Evolutionary conservation across 1,139 yeast genomes (phyloP).

Genomic region (Hanseniaspora uvarum): DNA sequence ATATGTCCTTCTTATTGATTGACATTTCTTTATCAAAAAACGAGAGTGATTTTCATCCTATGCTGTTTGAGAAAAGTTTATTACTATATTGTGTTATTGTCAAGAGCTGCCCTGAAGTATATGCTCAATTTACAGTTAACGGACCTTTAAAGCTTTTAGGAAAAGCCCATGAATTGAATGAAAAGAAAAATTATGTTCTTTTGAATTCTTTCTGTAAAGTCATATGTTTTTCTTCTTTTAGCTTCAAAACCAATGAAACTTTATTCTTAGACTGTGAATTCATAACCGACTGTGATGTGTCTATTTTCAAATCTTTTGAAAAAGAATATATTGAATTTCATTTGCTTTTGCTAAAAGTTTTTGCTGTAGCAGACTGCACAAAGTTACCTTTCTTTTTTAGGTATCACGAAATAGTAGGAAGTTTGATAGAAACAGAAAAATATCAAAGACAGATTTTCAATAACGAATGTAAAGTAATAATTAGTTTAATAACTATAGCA

Average conservation of each 20-base stretch:
- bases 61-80: not conserved
- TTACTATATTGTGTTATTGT: not conserved
- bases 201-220: constrained; percentile 8
- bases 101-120: not conserved
- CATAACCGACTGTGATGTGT: not conserved
- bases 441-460: not conserved
- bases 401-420: not conserved
- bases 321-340: constrained; percentile 7
- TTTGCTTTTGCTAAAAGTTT: not conserved
- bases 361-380: not conserved
- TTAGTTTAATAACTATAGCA: not conserved
- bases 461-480: not conserved
- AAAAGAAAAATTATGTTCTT: not conserved
- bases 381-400: not conserved
- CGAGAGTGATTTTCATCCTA: not conserved
- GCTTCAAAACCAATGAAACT: not conserved
- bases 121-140: not conserved
- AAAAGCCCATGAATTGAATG: not conserved
- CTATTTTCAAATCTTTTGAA: not conserved
- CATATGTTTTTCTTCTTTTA: constrained; percentile 3
- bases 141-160: constrained; percentile 7
- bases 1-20: not conserved
- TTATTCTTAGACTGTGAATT: not conserved
- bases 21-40: not conserved
- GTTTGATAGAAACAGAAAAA: not conserved